Evolutionary conservation across 179 eudicot species (phyloP), one percentile per base, ranked within the genome.

Genomic region (Beta corolliflora): DNA sequence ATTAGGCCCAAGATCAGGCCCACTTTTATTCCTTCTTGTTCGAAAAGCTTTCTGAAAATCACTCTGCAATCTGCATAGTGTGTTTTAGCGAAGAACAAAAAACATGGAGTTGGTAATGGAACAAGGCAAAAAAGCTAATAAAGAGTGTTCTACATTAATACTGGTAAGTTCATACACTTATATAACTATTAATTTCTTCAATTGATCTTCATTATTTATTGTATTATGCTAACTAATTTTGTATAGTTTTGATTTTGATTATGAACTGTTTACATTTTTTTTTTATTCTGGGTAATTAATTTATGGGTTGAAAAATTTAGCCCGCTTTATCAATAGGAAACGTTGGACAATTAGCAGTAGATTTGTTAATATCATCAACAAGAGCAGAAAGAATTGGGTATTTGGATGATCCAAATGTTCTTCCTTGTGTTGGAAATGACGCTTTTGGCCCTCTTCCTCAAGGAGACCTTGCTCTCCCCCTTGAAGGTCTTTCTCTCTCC

Each of bases 261-360:
- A 5, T 3, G 6, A 15, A 25, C 9, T 12, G 66, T 61, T 61
- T 25, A 25, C 29, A 25, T 60, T 2, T 7, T 60, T 11, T 4
- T 50, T 25, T 16, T 31, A 11, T 55, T 50, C 45, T 25, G 44
- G 25, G 53, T 65, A 65, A 64, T 10, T 55, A 19, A 52, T n/a
- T 16, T 54, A 7, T 45, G 36, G 14, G 29, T 7, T 48, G 56
- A 44, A 9, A 19, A 36, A 2, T 23, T 72, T 66, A 94, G 98
- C 98, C 98, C n/a, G 97, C 97, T 78, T 82, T 94, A 70, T 94
- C 98, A 73, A 93, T 93, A 9, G 97, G 97, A 25, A 93, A 91
- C 79, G 97, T 93, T 29, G 97, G 95, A 4, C 97, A 93, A 83
- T 78, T 93, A 65, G 93, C 93, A 48, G 91, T 91, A 45, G 97